Evolutionary conservation across 805 yeast genomes (phyloP), one percentile per base, ranked within the genome.

Genomic region (Yamadazyma ubonensis): DNA sequence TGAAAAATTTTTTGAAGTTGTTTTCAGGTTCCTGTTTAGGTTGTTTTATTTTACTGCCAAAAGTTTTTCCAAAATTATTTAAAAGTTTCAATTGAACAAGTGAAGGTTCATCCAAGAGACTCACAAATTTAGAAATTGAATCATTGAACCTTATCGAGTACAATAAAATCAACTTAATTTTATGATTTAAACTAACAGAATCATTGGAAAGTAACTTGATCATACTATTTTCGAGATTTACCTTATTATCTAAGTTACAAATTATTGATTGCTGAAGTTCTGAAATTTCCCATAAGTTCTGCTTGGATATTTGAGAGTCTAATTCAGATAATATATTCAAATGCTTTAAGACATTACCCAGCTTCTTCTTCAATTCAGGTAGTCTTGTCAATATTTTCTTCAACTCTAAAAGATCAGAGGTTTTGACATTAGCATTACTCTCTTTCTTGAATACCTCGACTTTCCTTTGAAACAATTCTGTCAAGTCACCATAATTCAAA

Each of bases 401-500:
- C 79, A 93, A 85, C 54, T 93, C 99, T 14, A 86, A 80, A 33
- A 93, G 79, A 26, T 93, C 81, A 41, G 58, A 65, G 2, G 69
- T 65, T 48, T 81, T 81, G 46, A 91, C 74, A 45, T 81, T 79
- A 38, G 81, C 78, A 52, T 89, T 85, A 1, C 97, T 86, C 54
- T 85, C 86, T 15, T 70, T 58, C 55, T 88, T 91, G 61, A 89
- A 93, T 32, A 78, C 81, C 39, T 81, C 82, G 22, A 93, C 96
- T 54, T 86, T 87, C 41, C 76, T 81, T 53, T 87, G 90, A 54
- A 93, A 83, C 49, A 79, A 78, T 28, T 89, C 96, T 29, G 96
- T 93, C 39, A 93, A 69, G 57, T 93, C 98, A 22, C 98, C 99
- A 66, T 90, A 95, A 61, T 93, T 93, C 50, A 86, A 71, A 57